Conservation (phyloP, 1,284 basidiomycete species). For the Marasmius tenuissimus region DNA sequence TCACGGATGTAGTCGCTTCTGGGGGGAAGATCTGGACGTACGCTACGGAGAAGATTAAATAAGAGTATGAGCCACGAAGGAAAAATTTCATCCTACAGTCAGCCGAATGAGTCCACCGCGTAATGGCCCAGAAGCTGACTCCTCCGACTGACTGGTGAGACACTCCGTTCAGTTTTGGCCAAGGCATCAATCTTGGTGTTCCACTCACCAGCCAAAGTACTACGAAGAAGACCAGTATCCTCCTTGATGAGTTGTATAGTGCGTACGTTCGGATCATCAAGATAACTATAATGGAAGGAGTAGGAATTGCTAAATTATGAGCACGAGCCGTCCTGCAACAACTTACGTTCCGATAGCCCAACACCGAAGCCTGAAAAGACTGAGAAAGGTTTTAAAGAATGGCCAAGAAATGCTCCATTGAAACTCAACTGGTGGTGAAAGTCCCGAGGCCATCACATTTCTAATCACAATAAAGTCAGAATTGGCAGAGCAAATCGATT, state of each 20-base stretch:
- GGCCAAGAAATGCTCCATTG: neutral
- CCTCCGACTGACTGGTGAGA: neutral
- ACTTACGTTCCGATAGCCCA: neutral
- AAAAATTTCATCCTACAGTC: neutral
- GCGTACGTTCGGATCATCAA: neutral
- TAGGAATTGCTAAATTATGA: neutral
- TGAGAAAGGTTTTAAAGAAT: neutral
- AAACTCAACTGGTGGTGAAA: neutral
- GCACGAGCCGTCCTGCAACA: neutral
- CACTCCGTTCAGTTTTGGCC: neutral
- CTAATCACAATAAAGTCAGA: neutral
- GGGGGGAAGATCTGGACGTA: neutral
- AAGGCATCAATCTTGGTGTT: neutral
- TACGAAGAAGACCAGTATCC: neutral
- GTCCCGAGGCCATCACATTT: neutral
- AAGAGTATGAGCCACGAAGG: neutral
- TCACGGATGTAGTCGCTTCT: neutral
- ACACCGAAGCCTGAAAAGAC: neutral
- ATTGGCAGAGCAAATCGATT: neutral
- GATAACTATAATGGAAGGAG: neutral
- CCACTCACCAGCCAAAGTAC: neutral
- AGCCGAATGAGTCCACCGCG: neutral
- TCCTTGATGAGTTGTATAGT: neutral
- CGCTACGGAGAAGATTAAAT: neutral
- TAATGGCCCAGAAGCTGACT: neutral